Base-by-base conservation (phyloP, 495 filamentous ascomycete species). In the Aspergillus homomorphus region DNA sequence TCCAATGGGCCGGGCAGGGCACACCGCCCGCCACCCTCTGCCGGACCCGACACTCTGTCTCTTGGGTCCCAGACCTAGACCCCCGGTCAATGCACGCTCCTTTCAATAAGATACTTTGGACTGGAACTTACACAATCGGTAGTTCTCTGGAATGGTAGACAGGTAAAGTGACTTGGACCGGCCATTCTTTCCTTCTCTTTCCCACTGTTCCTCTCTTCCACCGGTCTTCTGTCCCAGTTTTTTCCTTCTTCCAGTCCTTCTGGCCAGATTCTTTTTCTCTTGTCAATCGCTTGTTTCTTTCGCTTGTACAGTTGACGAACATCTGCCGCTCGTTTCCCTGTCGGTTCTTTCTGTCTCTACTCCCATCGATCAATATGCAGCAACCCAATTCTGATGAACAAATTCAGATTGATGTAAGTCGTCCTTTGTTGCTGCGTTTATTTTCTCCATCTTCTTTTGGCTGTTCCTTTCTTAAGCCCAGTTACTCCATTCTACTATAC, bases 401-500 rank as follows among this genome's bases (percentile, higher is more conserved):
- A 41, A 77, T 77, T 26, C 67, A 70, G 38, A 59, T 74, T 51
- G 74, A 77, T 67, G 74, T 77, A 70, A 71, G 70, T 45, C 14
- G n/a, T 21, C 26, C 51, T 38, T 45, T 58, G 46, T 41, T 51
- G 50, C 22, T 9, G 52, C 19, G 3, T 33, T 18, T 50, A 24
- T 52, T n/a, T 30, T n/a, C 12, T 4, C 14, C 49, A 19, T 1
- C 3, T 51, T 51, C n/a, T 22, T n/a, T n/a, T n/a, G n/a, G n/a
- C n/a, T n/a, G n/a, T n/a, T n/a, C n/a, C n/a, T n/a, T n/a, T n/a
- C n/a, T n/a, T n/a, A n/a, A n/a, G n/a, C n/a, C n/a, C n/a, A n/a
- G n/a, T n/a, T n/a, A n/a, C n/a, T n/a, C n/a, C n/a, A n/a, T n/a
- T n/a, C n/a, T n/a, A n/a, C n/a, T n/a, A n/a, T n/a, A n/a, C n/a